A percentile compares a stretch with the other conserved stretches of the same genome.
phyloP scores from a whole-genome alignment of 176 grass and related monocot species.

The Triticum timopheevii region DNA sequence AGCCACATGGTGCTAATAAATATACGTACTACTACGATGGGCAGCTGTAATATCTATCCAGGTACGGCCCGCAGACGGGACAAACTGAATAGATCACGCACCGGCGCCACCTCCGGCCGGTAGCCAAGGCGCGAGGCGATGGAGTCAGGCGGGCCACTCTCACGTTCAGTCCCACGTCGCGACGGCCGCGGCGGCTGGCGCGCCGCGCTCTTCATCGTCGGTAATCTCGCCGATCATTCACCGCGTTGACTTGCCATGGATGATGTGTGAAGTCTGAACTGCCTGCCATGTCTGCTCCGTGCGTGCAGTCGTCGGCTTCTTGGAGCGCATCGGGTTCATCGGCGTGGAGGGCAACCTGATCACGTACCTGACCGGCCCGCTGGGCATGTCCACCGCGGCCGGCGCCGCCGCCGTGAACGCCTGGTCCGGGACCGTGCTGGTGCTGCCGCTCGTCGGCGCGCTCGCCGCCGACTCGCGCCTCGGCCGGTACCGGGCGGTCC shows the following conservation, averaged over 20 bases:
- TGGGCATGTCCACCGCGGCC: constrained; percentile 40
- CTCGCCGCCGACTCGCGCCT: constrained; percentile 54
- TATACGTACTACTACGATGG: neutral
- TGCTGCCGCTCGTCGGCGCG: constrained; percentile 59
- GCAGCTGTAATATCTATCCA: neutral
- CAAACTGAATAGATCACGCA: neutral
- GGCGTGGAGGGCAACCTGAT: constrained; percentile 61
- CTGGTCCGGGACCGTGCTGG: constrained; percentile 44
- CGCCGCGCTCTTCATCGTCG: neutral
- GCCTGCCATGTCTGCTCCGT: neutral
- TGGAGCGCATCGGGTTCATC: constrained; percentile 51
- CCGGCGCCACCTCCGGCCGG: neutral
- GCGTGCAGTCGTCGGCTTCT: constrained; percentile 37
- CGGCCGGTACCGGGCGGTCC: constrained; percentile 40
- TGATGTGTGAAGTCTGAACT: neutral
- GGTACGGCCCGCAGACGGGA: neutral
- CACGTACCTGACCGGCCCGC: constrained; percentile 61
- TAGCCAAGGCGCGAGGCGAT: neutral
- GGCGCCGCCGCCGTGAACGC: constrained; percentile 39
- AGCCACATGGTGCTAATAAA: neutral
- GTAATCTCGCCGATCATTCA: neutral
- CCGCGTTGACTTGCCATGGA: neutral
- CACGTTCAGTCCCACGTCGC: neutral
- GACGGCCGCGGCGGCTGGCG: constrained; percentile 5
- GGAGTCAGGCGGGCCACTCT: neutral